Evolutionary conservation across 495 filamentous ascomycete species (phyloP), one percentile per base, ranked within the genome.

Genomic region (Usnea hakonensis): DNA sequence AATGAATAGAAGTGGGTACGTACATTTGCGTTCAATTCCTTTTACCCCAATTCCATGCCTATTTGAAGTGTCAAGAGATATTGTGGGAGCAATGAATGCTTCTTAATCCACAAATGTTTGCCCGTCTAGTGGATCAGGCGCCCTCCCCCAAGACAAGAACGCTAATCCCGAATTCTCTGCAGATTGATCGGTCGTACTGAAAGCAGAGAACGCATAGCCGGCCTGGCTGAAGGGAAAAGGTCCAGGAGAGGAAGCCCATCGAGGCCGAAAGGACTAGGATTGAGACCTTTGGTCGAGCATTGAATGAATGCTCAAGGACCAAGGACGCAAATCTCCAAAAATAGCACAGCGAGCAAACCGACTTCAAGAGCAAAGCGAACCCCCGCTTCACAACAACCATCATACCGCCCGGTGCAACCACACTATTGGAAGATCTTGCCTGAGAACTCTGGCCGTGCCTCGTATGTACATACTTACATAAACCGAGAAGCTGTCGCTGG

Each of bases 1-100:
- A 55, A 62, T 66, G 67, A 57, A 56, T 7, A 55, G 69, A 55
- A 67, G 67, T 58, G 67, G 65, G 55, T 52, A 52, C 16, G 48
- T 52, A 52, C 13, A 30, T 5, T 6, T 14, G 4, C 11, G 4
- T 50, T 50, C 23, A 14, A 19, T 16, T 3, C 3, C 23, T 28
- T 1, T 52, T 7, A 2, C 48, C 6, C 46, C 26, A 28, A 13
- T 1, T 13, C 13, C 2, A 14, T 46, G 26, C n/a, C 9, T 0
- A 3, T 0, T 0, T 23, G 3, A 9, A 44, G 4, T 26, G n/a
- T 46, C 43, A 13, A 13, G 38, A 41, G 43, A 46, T 26, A 13
- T 26, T 26, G 21, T 6, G 3, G n/a, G 43, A 26, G 43, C 43
- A 11, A 46, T 46, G 0, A 46, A 23, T 26, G 43, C 43, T 46